Percentiles rank a stretch among this genome's conserved stretches.
phyloP scores from a whole-genome alignment of 352 stramenopile species.

The Pythium graminicola region DNA sequence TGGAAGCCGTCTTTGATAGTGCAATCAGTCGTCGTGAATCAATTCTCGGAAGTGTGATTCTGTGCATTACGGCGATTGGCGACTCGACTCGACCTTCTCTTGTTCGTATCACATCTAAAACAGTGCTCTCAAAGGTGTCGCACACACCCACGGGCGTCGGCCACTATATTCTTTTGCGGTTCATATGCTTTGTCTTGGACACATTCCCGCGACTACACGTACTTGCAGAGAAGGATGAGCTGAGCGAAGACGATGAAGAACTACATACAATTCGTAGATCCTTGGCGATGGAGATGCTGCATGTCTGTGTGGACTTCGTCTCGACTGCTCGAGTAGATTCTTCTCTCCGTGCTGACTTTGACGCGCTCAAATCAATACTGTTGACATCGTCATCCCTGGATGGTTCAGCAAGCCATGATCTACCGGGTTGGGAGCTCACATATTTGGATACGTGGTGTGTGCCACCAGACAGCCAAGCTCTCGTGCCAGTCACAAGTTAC shows the following conservation, averaged over 20 bases:
- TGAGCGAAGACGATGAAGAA: conserved; percentile 66
- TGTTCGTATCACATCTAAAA: conserved; percentile 27
- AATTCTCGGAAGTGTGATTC: conserved; percentile 39
- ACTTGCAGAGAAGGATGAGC: conserved; percentile 51
- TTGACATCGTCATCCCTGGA: not conserved
- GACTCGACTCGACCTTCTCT: conserved; percentile 27
- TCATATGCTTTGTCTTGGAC: conserved; percentile 58
- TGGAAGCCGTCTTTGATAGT: conserved; percentile 52
- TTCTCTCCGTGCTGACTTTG: not conserved
- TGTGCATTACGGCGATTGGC: conserved; percentile 53
- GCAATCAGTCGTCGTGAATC: conserved; percentile 48
- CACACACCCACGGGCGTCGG: conserved; percentile 19
- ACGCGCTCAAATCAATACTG: not conserved
- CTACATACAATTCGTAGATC: conserved; percentile 36
- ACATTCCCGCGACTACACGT: conserved; percentile 43
- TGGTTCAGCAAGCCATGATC: conserved; percentile 1
- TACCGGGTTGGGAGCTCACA: conserved; percentile 47
- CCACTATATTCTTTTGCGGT: conserved; percentile 48
- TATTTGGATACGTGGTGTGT: conserved; percentile 48
- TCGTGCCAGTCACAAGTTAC: conserved; percentile 22
- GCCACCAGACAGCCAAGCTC: conserved; percentile 11
- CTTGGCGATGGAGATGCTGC: conserved; percentile 45
- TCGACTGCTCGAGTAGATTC: conserved; percentile 22
- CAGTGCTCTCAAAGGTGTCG: not conserved
- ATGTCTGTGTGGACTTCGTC: conserved; percentile 45